Percentiles rank a stretch among this genome's conserved stretches.
phyloP scores from a whole-genome alignment of 2,329 filamentous ascomycete genomes.

The Penicillium capsulatum region DNA sequence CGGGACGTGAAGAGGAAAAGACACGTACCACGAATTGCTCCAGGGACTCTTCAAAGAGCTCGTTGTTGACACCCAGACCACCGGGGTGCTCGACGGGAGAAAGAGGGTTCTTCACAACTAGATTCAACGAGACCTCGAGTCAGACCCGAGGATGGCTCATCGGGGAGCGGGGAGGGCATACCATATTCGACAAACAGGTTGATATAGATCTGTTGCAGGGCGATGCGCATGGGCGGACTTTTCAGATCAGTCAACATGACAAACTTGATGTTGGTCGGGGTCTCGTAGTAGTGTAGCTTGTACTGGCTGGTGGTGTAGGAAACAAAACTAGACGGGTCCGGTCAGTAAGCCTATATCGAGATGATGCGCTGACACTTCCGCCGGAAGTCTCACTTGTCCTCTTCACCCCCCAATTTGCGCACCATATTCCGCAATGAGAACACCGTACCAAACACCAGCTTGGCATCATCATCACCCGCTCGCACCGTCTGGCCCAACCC shows the following conservation, averaged over 20 bases:
- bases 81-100: slow-evolving; percentile 59
- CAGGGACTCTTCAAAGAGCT: slow-evolving; percentile 59
- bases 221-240: slow-evolving; percentile 84
- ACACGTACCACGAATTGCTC: slow-evolving; percentile 49
- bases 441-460: slow-evolving; percentile 93
- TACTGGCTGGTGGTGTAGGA: slow-evolving; percentile 91
- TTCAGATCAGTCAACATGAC: slow-evolving; percentile 92
- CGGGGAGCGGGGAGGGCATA: slow-evolving; percentile 31
- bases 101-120: slow-evolving; percentile 62
- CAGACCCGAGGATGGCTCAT: slow-evolving; percentile 3
- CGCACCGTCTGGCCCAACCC: slow-evolving; percentile 41
- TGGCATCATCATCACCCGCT: slow-evolving; percentile 75
- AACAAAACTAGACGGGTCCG: slow-evolving; percentile 65
- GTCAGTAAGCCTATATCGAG: background rate
- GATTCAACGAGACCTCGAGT: slow-evolving; percentile 5
- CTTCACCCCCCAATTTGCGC: slow-evolving; percentile 85
- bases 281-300: slow-evolving; percentile 99
- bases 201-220: slow-evolving; percentile 96
- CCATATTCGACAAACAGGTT: slow-evolving; percentile 96
- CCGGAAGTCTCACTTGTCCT: slow-evolving; percentile 59
- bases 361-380: background rate
- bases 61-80: slow-evolving; percentile 60
- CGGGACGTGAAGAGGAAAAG: slow-evolving; percentile 1
- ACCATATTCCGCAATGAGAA: slow-evolving; percentile 97
- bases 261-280: slow-evolving; percentile 89